These are phyloP conservation scores for Lyophyllum shimeji DNA, from an alignment of 768 basidiomycete genomes.

Conservation along the genomic window DNA sequence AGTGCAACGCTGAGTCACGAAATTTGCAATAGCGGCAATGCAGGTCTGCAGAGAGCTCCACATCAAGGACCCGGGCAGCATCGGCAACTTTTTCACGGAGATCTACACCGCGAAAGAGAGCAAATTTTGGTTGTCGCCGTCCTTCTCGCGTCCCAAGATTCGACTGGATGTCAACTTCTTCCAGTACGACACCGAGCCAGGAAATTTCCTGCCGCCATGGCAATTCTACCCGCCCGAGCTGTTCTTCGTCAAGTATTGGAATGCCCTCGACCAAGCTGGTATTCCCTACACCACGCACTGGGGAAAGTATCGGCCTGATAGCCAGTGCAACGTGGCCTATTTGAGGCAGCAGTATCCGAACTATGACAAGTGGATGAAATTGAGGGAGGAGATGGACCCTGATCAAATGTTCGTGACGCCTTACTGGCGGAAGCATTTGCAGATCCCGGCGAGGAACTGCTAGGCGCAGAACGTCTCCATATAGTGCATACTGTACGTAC, in stretches of 20 bases:
- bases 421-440: conserved; percentile 6
- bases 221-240: conserved; percentile 2
- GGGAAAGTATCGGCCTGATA: conserved; percentile 5
- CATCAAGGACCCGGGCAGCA: neutral
- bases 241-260: conserved; percentile 4
- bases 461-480: neutral
- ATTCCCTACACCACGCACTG: conserved; percentile 2
- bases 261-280: neutral
- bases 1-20: neutral
- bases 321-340: neutral
- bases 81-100: neutral
- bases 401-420: conserved; percentile 3
- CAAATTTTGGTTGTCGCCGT: conserved; percentile 7
- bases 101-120: conserved; percentile 1
- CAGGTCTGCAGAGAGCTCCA: neutral
- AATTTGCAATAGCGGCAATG: neutral
- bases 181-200: conserved; percentile 3
- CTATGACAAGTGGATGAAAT: conserved; percentile 6
- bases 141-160: neutral
- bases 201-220: neutral
- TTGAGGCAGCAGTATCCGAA: neutral
- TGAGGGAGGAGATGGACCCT: conserved; percentile 4
- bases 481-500: too few species aligned
- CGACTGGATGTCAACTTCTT: conserved; percentile 1
- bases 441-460: neutral